These are phyloP conservation scores for Citrus inodora DNA, from an alignment of 345 rosid genomes.

Conservation along the genomic window DNA sequence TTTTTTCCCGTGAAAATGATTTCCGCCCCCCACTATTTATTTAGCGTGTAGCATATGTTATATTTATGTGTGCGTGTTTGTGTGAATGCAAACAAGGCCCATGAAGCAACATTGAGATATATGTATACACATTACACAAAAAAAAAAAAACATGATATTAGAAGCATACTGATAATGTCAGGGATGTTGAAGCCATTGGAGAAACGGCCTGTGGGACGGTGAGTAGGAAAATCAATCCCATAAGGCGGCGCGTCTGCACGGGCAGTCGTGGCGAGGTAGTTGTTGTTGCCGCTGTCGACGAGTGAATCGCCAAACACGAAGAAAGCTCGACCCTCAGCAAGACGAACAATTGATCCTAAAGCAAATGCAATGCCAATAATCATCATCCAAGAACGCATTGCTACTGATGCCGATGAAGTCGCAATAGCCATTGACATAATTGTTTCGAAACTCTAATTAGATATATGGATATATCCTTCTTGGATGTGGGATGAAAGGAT, in stretches of 20 bases:
- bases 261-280: slow-evolving; percentile 62
- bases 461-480: neutral
- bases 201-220: slow-evolving; percentile 63
- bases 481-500: neutral
- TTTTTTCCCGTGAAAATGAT: too few relatives aligned
- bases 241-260: slow-evolving; percentile 74
- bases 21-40: too few relatives aligned
- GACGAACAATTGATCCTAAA: neutral
- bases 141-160: neutral
- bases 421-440: slow-evolving; percentile 12
- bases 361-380: slow-evolving; percentile 8
- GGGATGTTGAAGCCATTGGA: slow-evolving; percentile 75
- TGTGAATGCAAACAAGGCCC: too few relatives aligned
- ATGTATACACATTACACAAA: neutral
- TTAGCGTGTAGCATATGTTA: too few relatives aligned
- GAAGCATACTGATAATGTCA: slow-evolving; percentile 52
- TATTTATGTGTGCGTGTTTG: too few relatives aligned
- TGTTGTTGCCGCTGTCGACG: slow-evolving; percentile 78
- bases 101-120: too few relatives aligned
- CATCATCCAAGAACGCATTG: slow-evolving; percentile 6
- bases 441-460: neutral
- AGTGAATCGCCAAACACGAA: slow-evolving; percentile 79
- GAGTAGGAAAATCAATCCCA: slow-evolving; percentile 70
- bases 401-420: neutral
- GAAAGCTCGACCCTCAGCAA: slow-evolving; percentile 53